Base-by-base conservation (phyloP, 2,329 filamentous ascomycete genomes). In the Fusarium sp. region DNA sequence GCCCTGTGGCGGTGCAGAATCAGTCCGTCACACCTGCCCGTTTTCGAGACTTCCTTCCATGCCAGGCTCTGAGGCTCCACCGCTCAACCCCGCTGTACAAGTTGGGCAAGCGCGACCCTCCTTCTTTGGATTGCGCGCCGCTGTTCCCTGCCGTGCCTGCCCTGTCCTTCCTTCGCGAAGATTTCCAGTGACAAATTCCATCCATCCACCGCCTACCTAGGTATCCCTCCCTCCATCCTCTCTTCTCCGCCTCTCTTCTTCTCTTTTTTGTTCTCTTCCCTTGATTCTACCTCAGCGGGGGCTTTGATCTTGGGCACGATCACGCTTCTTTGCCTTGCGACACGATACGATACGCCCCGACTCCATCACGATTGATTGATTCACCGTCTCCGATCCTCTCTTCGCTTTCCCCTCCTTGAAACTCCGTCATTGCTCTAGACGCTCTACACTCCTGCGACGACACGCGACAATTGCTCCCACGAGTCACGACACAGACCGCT, bases 1-100 rank as follows among this genome's bases (percentile, higher is more conserved):
- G 77, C 77, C 70, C 65, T 76, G 77, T 79, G 77, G 77, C 77
- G 72, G 75, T 79, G 77, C 73, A 66, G 29, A 36, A 31, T 40
- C 18, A 52, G 47, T n/a, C 36, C 45, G 54, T 65, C 47, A 31
- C 65, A 56, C 52, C 62, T 64, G 40, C 60, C 47, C 47, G 47
- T 52, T 31, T 52, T 52, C 40, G 45, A 60, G 42, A 72, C 47
- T 52, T 52, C 47, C 47, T 52, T 52, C 47, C 47, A 52, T 52
- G 47, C 47, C 27, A 45, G 40, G 40, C 66, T 56, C 62, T 60
- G 63, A 45, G 40, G 40, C 66, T 63, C 70, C 63, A 66, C 73
- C 70, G 54, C 65, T 57, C 50, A 67, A 77, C 74, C 74, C 74
- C 74, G 71, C 69, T 75, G 65, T 66, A 68, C 54, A 45, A 71